Evolutionary conservation across 208 protist species (phyloP).

Genomic region (Acanthamoeba royreba): DNA sequence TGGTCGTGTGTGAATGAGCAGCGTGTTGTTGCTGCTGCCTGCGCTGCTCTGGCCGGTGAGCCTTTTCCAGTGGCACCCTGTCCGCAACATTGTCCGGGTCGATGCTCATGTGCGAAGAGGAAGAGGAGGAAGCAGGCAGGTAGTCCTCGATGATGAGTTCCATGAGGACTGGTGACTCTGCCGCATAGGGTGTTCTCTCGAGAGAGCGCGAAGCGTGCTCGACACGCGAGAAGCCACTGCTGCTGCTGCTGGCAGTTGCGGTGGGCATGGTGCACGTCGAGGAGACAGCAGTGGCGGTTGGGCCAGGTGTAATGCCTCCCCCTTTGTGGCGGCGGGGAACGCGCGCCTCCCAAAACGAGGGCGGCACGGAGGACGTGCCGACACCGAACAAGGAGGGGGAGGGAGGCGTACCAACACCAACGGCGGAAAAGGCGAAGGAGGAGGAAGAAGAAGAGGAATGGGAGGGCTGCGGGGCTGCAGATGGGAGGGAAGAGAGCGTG

Average conservation of each 20-base stretch:
- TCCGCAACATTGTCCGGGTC: background rate
- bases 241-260: no score
- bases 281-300: no score
- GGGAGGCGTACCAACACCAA: background rate
- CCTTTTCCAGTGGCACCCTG: background rate
- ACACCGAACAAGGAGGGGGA: background rate
- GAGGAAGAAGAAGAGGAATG: background rate
- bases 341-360: no score
- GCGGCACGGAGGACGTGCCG: background rate
- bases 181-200: background rate
- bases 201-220: no score
- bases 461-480: background rate
- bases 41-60: background rate
- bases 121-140: background rate
- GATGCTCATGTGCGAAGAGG: background rate
- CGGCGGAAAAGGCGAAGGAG: background rate
- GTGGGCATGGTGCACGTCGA: no score
- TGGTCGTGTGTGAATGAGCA: background rate
- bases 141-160: background rate
- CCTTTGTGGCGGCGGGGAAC: no score
- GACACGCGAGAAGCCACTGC: no score
- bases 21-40: background rate
- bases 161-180: background rate
- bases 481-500: no score
- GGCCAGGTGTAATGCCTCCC: no score